Conservation (phyloP, 345 rosid species). For the Hypericum perforatum region DNA sequence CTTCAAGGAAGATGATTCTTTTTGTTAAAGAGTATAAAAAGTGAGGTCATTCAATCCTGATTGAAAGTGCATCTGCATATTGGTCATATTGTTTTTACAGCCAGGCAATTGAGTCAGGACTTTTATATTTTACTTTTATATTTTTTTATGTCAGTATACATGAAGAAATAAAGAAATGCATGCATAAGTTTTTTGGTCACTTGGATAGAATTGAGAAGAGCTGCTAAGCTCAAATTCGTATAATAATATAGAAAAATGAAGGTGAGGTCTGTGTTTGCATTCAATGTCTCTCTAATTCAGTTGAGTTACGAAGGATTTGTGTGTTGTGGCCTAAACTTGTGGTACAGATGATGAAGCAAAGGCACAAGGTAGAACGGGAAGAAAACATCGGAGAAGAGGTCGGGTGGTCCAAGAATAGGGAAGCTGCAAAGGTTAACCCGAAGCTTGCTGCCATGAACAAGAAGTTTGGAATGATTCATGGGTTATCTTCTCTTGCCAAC, state of each 20-base stretch:
- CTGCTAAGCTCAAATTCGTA: no score
- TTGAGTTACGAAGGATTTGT: no score
- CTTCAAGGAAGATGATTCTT: conserved; percentile 5
- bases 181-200: no score
- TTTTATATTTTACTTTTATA: no score
- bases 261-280: no score
- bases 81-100: not conserved
- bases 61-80: not conserved
- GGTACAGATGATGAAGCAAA: conserved; percentile 88
- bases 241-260: no score
- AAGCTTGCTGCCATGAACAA: conserved; percentile 95
- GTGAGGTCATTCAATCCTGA: not conserved
- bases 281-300: no score
- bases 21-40: no score
- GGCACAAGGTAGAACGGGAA: conserved; percentile 91
- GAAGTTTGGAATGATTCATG: conserved; percentile 98
- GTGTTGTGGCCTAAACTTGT: conserved; percentile 5
- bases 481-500: conserved; percentile 85
- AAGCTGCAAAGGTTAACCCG: conserved; percentile 69
- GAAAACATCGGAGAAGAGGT: conserved; percentile 62
- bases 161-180: no score
- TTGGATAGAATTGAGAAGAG: no score
- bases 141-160: no score
- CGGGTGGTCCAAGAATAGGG: conserved; percentile 84
- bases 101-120: no score